A percentile compares a stretch with the other conserved stretches of the same genome.
Conservation (phyloP, 805 yeast genomes). For the Candida sakaeoensis region DNA sequence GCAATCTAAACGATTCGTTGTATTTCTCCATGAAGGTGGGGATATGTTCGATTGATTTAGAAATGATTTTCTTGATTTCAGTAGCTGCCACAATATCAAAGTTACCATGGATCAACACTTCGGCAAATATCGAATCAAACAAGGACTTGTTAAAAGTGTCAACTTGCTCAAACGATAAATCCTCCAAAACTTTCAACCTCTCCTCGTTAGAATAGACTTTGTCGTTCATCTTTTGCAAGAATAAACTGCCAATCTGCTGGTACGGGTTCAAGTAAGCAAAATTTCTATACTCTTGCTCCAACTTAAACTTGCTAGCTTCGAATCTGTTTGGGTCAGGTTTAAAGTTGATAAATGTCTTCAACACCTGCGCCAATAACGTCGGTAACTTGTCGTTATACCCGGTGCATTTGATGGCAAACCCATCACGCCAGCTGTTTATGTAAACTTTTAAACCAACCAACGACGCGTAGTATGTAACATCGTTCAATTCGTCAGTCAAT, state of each 20-base stretch:
- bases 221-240: constrained; percentile 66
- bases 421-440: constrained; percentile 61
- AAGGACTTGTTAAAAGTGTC: constrained; percentile 40
- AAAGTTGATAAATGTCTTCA: constrained; percentile 51
- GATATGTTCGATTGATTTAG: constrained; percentile 25
- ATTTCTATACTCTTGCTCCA: constrained; percentile 61
- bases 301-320: constrained; percentile 60
- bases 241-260: constrained; percentile 63
- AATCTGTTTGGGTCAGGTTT: constrained; percentile 57
- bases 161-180: constrained; percentile 49
- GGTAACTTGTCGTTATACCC: constrained; percentile 86
- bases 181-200: constrained; percentile 45
- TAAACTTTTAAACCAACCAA: constrained; percentile 70
- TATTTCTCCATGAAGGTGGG: constrained; percentile 34
- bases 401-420: constrained; percentile 59
- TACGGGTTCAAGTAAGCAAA: constrained; percentile 74
- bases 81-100: constrained; percentile 50
- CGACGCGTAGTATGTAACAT: constrained; percentile 77
- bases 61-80: constrained; percentile 43
- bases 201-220: constrained; percentile 63
- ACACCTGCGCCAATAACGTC: constrained; percentile 56
- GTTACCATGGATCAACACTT: constrained; percentile 79
- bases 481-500: constrained; percentile 71
- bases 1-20: constrained; percentile 21
- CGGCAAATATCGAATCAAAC: constrained; percentile 56